Evolutionary conservation across 2,329 filamentous ascomycete genomes (phyloP), one percentile per base, ranked within the genome.

Genomic region (Colletotrichum magnum): DNA sequence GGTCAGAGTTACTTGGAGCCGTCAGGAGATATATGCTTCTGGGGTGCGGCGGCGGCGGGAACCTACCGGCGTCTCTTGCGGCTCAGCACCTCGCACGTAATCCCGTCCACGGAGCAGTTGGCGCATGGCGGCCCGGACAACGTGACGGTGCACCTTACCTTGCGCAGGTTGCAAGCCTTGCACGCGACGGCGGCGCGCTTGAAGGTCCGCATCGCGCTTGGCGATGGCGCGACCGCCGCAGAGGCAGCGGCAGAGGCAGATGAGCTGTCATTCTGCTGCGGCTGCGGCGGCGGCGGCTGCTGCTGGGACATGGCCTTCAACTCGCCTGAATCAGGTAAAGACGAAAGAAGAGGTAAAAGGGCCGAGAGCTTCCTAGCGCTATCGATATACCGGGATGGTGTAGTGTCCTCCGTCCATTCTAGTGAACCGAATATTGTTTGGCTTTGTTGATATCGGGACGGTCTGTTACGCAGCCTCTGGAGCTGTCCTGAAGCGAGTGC

Each of bases 81-180:
- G 48, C 56, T 53, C 18, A 58, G 53, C 4, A 74, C 63, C 67
- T 73, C 68, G 13, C 74, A 75, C 4, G 47, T 28, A 6, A 72
- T 58, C 4, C 72, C 70, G 16, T 75, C 73, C 6, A 71, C 52
- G 2, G 72, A 53, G 39, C 74, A 75, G 48, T 75, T 75, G 39
- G 69, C 69, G 60, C 74, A 75, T 1, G 74, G 73, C 3, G 56
- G 67, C 1, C 74, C 74, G 2, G 72, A 72, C 24, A 72, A 45
- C 7, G 74, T 66, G 45, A 75, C 68, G 1, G 51, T 73, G n/a
- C 74, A 75, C 21, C 74, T 65, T 21, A 75, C 74, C 48, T 75
- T 75, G 26, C 74, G 72, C 21, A 52, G 47, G 7, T 74, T 69
- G 51, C 74, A 75, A 39, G 73, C 68, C 24, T 71, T 70, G 28